Conservation (phyloP, 2,329 filamentous ascomycete genomes). For the Colletotrichum cereale region DNA sequence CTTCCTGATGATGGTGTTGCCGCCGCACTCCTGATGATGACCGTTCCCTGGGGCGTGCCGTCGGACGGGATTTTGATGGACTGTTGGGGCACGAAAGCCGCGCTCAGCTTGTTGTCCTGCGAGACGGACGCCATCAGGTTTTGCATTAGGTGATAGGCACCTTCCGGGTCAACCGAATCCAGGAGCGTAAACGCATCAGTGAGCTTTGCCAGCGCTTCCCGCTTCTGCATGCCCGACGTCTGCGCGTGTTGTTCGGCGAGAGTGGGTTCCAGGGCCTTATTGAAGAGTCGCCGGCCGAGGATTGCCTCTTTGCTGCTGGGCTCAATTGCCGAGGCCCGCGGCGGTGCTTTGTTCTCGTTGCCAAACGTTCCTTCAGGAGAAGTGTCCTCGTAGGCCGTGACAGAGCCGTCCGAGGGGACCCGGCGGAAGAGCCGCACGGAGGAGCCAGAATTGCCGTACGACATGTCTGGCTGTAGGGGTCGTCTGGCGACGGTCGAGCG, state of each 20-base stretch:
- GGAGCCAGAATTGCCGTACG: slow-evolving; percentile 92
- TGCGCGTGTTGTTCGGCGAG: slow-evolving; percentile 91
- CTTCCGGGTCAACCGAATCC: slow-evolving; percentile 90
- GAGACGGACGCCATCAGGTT: slow-evolving; percentile 81
- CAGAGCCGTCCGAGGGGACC: slow-evolving; percentile 78
- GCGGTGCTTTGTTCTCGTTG: slow-evolving; percentile 75
- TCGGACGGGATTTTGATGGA: slow-evolving; percentile 56
- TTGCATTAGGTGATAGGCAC: slow-evolving; percentile 86
- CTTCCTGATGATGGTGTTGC: slow-evolving; percentile 48
- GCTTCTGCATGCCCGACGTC: slow-evolving; percentile 74
- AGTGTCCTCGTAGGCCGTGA: slow-evolving; percentile 54
- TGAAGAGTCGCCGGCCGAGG: slow-evolving; percentile 84
- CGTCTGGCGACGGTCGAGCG: slow-evolving; percentile 69
- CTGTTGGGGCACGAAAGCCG: slow-evolving; percentile 57
- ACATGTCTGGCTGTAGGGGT: slow-evolving; percentile 89
- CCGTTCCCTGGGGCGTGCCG: slow-evolving; percentile 66
- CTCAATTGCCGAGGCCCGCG: slow-evolving; percentile 60
- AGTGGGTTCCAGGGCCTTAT: slow-evolving; percentile 83
- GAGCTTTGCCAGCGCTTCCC: slow-evolving; percentile 85
- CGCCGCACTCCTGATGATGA: slow-evolving; percentile 66
- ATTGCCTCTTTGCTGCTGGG: slow-evolving; percentile 83
- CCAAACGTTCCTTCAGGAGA: slow-evolving; percentile 58
- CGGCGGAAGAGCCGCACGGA: slow-evolving; percentile 93
- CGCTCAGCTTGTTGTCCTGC: slow-evolving; percentile 74
- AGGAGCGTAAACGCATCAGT: slow-evolving; percentile 88